phyloP scores from a whole-genome alignment of 1,284 basidiomycete genomes.

The Cystobasidium pallidum region DNA sequence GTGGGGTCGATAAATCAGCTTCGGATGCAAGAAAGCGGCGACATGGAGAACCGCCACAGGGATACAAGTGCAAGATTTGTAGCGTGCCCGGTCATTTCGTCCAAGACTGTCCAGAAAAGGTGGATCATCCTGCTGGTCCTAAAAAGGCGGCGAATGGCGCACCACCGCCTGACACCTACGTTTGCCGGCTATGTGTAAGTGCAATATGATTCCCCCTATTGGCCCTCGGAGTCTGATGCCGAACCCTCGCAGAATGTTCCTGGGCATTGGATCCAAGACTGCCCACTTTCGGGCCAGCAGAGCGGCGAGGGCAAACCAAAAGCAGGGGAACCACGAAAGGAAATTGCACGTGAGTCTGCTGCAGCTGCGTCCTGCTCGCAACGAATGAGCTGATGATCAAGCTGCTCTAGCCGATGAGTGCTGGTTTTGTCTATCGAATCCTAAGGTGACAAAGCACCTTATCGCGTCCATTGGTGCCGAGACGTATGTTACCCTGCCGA shows the following conservation, averaged over 20 bases:
- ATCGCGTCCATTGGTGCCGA: conserved; percentile 89
- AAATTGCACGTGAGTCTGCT: conserved; percentile 70
- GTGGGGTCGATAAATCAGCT: conserved; percentile 18
- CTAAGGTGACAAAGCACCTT: conserved; percentile 85
- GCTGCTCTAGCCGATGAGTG: conserved; percentile 73
- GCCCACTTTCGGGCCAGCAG: conserved; percentile 59
- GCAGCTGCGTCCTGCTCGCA: conserved; percentile 29
- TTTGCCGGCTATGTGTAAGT: conserved; percentile 83
- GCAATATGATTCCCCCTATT: background rate
- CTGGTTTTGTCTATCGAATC: conserved; percentile 96
- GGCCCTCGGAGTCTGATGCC: background rate
- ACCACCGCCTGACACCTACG: conserved; percentile 78
- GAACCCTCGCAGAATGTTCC: conserved; percentile 51
- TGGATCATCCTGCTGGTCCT: conserved; percentile 55
- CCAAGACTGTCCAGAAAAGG: conserved; percentile 68
- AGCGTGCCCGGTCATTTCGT: conserved; percentile 64
- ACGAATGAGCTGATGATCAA: too few species aligned
- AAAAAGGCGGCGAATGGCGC: conserved; percentile 68
- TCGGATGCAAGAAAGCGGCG: conserved; percentile 43
- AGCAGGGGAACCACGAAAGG: conserved; percentile 66
- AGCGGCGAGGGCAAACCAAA: conserved; percentile 47
- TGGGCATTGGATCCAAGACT: conserved; percentile 81
- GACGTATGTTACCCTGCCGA: conserved; percentile 88
- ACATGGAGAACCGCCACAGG: conserved; percentile 53
- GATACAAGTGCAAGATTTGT: conserved; percentile 76